A percentile compares a stretch with the other conserved stretches of the same genome.
Evolutionary conservation across 2,329 filamentous ascomycete genomes (phyloP).

Genomic region (Trichoderma polysporum): DNA sequence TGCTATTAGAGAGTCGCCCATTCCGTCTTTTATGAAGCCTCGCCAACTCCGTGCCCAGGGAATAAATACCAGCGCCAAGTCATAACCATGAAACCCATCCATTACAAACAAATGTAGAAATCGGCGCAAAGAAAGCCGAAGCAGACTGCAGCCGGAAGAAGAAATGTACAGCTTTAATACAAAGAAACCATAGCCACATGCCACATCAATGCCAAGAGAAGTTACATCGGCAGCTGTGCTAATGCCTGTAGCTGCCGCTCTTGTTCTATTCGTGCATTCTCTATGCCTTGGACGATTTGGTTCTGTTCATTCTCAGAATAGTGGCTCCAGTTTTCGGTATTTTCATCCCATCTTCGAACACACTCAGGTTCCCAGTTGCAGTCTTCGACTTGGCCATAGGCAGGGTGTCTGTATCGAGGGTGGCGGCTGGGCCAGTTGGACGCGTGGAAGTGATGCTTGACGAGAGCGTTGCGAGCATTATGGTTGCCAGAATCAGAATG

Average conservation of each 20-base stretch:
- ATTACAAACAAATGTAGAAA: constrained; percentile 1
- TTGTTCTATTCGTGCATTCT: neutral
- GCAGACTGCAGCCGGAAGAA: neutral
- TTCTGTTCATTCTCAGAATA: constrained; percentile 61
- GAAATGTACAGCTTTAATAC: neutral
- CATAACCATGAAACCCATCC: constrained; percentile 7
- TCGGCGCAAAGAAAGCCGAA: neutral
- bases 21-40: neutral
- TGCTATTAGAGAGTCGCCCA: neutral
- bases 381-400: constrained; percentile 67
- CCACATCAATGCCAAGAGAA: neutral
- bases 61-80: constrained; percentile 1
- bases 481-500: constrained; percentile 73
- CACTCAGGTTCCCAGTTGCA: constrained; percentile 70
- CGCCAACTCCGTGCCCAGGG: constrained; percentile 8
- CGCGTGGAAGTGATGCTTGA: constrained; percentile 74
- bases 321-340: constrained; percentile 59
- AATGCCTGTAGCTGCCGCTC: constrained; percentile 12
- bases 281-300: constrained; percentile 41
- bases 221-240: neutral
- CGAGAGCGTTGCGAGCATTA: constrained; percentile 62
- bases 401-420: constrained; percentile 65
- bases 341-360: constrained; percentile 63
- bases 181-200: neutral
- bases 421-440: constrained; percentile 69